A percentile compares a stretch with the other conserved stretches of the same genome.
Evolutionary conservation across 2,329 filamentous ascomycete genomes (phyloP).

Genomic region (Hypoxylon sp.): DNA sequence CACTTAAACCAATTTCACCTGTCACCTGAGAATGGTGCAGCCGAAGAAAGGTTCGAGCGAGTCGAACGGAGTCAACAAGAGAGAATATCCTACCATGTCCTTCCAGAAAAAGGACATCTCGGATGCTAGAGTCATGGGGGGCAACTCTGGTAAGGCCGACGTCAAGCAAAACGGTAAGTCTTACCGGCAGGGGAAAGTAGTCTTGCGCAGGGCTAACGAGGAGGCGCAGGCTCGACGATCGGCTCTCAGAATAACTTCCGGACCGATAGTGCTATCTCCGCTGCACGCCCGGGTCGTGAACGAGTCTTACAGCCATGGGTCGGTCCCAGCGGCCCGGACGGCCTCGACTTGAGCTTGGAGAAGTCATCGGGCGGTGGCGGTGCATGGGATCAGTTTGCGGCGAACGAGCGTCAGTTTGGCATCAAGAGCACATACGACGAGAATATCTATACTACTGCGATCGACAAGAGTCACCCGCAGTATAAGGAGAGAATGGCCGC

Average conservation of each 20-base stretch:
- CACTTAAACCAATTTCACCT: conserved; percentile 41
- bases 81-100: conserved; percentile 51
- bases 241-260: conserved; percentile 88
- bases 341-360: conserved; percentile 80
- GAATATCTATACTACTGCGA: conserved; percentile 91
- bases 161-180: conserved; percentile 60
- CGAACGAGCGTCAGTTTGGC: conserved; percentile 89
- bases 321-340: conserved; percentile 71
- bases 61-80: conserved; percentile 53
- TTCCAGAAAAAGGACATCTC: conserved; percentile 53
- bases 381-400: conserved; percentile 93
- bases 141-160: conserved; percentile 55
- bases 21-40: conserved; percentile 55
- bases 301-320: conserved; percentile 87
- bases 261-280: conserved; percentile 91
- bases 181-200: conserved; percentile 1
- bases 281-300: conserved; percentile 77
- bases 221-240: conserved; percentile 70
- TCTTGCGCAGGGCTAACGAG: conserved; percentile 18
- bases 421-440: conserved; percentile 93
- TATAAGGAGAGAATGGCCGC: conserved; percentile 84
- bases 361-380: conserved; percentile 62
- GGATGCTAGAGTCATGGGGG: conserved; percentile 49
- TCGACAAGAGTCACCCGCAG: conserved; percentile 85
- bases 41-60: conserved; percentile 53